A percentile compares a stretch with the other conserved stretches of the same genome.
phyloP scores from a whole-genome alignment of 2,329 filamentous ascomycete species.

The Exserohilum turcica region DNA sequence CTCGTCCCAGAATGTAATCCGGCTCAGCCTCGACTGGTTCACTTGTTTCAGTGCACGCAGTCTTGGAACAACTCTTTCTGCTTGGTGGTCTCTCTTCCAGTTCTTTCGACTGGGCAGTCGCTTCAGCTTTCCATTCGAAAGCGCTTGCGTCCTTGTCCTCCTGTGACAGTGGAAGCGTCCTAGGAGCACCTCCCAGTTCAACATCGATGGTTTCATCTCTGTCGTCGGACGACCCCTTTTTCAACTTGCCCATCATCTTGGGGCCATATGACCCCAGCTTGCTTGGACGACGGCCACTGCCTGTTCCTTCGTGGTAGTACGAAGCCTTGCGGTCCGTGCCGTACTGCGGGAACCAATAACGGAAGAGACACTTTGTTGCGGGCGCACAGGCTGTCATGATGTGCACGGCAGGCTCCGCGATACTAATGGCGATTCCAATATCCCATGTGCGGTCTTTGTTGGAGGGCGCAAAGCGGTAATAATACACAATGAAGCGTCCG shows the following conservation, averaged over 20 bases:
- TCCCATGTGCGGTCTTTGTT: conserved; percentile 41
- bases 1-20: conserved; percentile 23
- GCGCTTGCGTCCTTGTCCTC: conserved; percentile 9
- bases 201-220: conserved; percentile 10
- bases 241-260: conserved; percentile 15
- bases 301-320: conserved; percentile 19
- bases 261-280: conserved; percentile 14
- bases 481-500: conserved; percentile 49
- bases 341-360: conserved; percentile 42
- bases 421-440: conserved; percentile 47
- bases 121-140: conserved; percentile 5
- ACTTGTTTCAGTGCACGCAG: conserved; percentile 14
- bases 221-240: conserved; percentile 15
- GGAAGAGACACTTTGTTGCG: conserved; percentile 56
- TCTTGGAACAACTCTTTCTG: conserved; percentile 15
- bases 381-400: conserved; percentile 62
- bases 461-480: conserved; percentile 45
- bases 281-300: conserved; percentile 1
- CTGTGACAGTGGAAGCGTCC: conserved; percentile 4
- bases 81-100: neutral
- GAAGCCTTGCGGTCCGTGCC: conserved; percentile 21
- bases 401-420: conserved; percentile 51
- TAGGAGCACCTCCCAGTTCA: conserved; percentile 12
- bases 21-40: conserved; percentile 23
- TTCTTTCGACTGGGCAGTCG: conserved; percentile 13